Evolutionary conservation across 306 rosid genomes (phyloP).

Genomic region (Vachellia pachyceras): DNA sequence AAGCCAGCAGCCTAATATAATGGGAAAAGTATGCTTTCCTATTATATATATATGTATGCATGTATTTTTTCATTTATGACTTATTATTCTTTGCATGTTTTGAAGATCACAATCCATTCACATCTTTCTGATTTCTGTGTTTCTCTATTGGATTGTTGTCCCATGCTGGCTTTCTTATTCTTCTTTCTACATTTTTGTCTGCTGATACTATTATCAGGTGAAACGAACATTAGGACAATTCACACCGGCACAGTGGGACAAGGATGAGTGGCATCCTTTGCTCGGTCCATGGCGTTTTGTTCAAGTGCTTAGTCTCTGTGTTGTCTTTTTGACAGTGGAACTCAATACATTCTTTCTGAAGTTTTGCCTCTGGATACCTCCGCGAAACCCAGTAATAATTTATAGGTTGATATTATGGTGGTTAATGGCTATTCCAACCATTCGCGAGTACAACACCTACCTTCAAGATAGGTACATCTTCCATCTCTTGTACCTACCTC

Average conservation of each 20-base stretch:
- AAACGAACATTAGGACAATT: conserved; percentile 91
- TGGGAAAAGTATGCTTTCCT: conserved; percentile 73
- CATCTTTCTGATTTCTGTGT: not conserved
- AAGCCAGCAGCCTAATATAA: conserved; percentile 95
- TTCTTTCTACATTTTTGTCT: not conserved
- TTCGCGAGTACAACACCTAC: conserved; percentile 94
- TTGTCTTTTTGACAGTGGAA: conserved; percentile 89
- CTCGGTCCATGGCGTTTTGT: conserved; percentile 97
- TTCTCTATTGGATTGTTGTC: not conserved
- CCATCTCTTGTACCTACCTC: conserved; percentile 35
- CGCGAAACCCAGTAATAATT: conserved; percentile 85
- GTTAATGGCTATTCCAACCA: conserved; percentile 96
- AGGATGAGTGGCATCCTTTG: conserved; percentile 98
- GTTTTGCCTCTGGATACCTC: conserved; percentile 95
- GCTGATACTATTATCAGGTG: conserved; percentile 53
- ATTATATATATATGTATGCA: no score
- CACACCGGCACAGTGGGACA: conserved; percentile 99
- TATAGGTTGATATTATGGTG: conserved; percentile 97
- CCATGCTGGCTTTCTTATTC: not conserved
- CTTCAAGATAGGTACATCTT: conserved; percentile 89
- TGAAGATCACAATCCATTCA: conserved; percentile 7
- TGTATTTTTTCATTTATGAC: conserved; percentile 18
- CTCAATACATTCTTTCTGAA: conserved; percentile 96
- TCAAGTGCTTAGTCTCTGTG: conserved; percentile 93
- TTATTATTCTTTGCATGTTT: conserved; percentile 23